Base-by-base conservation (phyloP, 192 early-diverging fungal species). In the Umbelopsis sp. region DNA sequence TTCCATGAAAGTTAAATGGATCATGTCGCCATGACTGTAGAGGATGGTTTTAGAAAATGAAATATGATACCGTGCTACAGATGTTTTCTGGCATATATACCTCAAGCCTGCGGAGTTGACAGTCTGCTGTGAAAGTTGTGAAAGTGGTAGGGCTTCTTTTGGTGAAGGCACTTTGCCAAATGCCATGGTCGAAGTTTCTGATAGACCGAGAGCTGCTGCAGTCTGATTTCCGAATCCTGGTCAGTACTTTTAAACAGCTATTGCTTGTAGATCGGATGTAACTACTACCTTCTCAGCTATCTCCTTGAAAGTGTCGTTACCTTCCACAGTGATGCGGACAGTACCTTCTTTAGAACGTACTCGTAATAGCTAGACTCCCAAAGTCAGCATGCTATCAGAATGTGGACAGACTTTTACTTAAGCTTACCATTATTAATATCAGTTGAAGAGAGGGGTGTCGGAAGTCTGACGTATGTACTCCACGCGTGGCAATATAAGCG, bases 271-370 rank as follows among this genome's bases (percentile, higher is more conserved):
- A 9, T 6, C 37, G 37, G 37, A 41, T 41, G 37, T 6, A 9
- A 41, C 37, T 41, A 41, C 20, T 79, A 92, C 89, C 84, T 91
- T 90, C 9, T 83, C 61, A 27, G 69, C 76, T 13, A 93, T 78
- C 9, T 73, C 58, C 2, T 53, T 48, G 52, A 92, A 74, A 47
- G 80, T 81, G 20, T 89, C 87, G 11, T 67, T 67, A 2, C 84
- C 80, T 41, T 91, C 84, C 41, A 88, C 75, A 16, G 90, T 82
- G 6, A 94, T 74, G 27, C 93, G 80, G 66, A 74, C 58, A 69
- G 90, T 91, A 21, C 91, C 92, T 18, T 90, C 89, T 49, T 89
- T 87, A 23, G 86, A 82, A 47, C 91, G 85, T 66, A 94, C 72
- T 66, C 93, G 85, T 30, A 94, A 82, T 45, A 92, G 80, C 89